Conservation (phyloP, 208 protist species). For the Trypanosoma cruzi region DNA sequence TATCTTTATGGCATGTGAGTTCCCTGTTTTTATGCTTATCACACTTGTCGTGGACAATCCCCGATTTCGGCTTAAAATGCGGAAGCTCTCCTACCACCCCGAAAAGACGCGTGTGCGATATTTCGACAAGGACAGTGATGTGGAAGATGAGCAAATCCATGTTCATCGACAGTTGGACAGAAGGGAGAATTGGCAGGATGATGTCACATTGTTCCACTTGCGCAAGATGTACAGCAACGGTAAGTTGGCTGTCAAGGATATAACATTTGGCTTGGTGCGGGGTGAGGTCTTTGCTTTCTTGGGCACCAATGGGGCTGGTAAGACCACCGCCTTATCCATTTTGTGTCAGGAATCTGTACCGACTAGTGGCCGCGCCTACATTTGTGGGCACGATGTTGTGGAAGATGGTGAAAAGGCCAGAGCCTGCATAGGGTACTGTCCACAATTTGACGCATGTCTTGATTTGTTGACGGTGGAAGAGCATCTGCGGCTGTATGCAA, state of each 20-base stretch:
- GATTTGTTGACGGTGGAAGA: slow-evolving; percentile 94
- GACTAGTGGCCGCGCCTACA: slow-evolving; percentile 48
- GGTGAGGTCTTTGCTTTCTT: slow-evolving; percentile 89
- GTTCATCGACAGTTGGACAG: not conserved
- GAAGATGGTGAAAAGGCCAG: slow-evolving; percentile 43
- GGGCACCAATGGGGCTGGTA: slow-evolving; percentile 86
- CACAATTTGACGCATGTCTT: slow-evolving; percentile 95
- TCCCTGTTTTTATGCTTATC: slow-evolving; percentile 62
- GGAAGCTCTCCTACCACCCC: slow-evolving; percentile 5
- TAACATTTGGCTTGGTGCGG: slow-evolving; percentile 62
- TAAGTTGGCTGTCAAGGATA: slow-evolving; percentile 64
- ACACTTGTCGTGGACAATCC: slow-evolving; percentile 70
- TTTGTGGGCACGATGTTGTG: slow-evolving; percentile 61
- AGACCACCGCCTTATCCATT: slow-evolving; percentile 88
- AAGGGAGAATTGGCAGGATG: slow-evolving; percentile 32
- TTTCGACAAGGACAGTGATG: slow-evolving; percentile 35
- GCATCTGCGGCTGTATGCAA: slow-evolving; percentile 90
- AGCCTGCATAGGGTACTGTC: slow-evolving; percentile 93
- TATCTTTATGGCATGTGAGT: slow-evolving; percentile 65
- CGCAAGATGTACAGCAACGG: slow-evolving; percentile 67
- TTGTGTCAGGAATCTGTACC: slow-evolving; percentile 69
- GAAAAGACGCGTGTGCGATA: slow-evolving; percentile 34
- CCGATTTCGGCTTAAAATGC: slow-evolving; percentile 28
- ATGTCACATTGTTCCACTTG: slow-evolving; percentile 55
- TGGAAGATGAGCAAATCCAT: not conserved